Base-by-base conservation (phyloP, 208 protist genomes). In the Crithidia acanthocephali region DNA sequence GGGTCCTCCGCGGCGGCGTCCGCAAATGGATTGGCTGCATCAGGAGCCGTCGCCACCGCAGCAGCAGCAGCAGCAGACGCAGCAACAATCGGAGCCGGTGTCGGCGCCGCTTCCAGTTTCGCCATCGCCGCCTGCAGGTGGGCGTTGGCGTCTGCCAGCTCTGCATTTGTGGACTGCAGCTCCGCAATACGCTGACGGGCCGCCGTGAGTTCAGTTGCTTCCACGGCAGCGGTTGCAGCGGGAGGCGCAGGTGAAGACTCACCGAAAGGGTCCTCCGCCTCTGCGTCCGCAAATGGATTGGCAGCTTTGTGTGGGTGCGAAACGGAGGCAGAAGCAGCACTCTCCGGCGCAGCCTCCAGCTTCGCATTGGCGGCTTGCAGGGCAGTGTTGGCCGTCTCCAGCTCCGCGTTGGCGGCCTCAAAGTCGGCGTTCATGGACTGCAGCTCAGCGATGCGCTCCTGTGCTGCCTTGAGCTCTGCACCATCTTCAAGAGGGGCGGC, bases 351-450 rank as follows among this genome's bases (percentile, higher is more conserved):
- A 30, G 57, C n/a, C 16, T 59, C 50, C 23, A 75, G 51, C 30
- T 62, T 61, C 1, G 32, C 48, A 30, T 57, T 66, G 0, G 68
- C 48, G 0, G n/a, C 48, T 25, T 61, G 35, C 48, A 58, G 53
- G 22, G 55, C 18, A 25, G 55, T 42, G n/a, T 60, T 60, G 1
- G 68, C 67, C 10, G 57, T 33, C 32, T 45, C 59, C 48, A 73
- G 58, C 4, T 47, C 57, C 6, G 23, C 33, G 7, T 61, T 44
- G 32, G 28, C 32, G 28, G 48, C 35, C 25, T 37, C 20, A 15
- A 67, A 35, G 15, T 76, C 33, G 15, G 28, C 52, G 22, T 44
- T 45, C 16, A 9, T 48, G 16, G 6, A 9, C 44, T 48, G 44
- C 44, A 48, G 44, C 16, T 48, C 44, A n/a, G 13, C 18, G 35